Base-by-base conservation (phyloP, 164 flowering plant species). In the Annona squamosa region DNA sequence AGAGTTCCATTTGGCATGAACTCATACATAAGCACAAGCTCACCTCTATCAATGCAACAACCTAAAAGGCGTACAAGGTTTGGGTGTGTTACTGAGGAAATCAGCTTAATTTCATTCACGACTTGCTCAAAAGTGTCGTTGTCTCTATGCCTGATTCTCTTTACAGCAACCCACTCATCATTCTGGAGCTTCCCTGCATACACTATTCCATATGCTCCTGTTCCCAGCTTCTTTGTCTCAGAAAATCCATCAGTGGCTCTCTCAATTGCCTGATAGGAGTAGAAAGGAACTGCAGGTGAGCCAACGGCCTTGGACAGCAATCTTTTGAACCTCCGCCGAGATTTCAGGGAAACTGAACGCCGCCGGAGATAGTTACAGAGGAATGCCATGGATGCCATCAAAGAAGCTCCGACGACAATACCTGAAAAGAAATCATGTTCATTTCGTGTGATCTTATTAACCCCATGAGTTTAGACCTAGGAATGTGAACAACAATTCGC, bases 1-100 rank as follows among this genome's bases (percentile, higher is more conserved):
- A 94, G 71, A 41, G 98, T 92, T 45, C 97, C 98, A 69, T 94
- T 94, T 2, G 97, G 91, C 94, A 94, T 92, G 86, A 75, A 92
- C 68, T 94, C 98, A 26, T 90, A 94, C 13, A 94, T 89, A 4
- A 94, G 88, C 37, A 92, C 85, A 72, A 88, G 97, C 63, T 94
- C 94, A 1, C 85, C 92, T 4, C 77, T 63, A 48, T 89, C 93
- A 0, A 88, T 77, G 41, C 87, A 90, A 68, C 91, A 94, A 26
- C 98, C 98, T 18, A 92, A 71, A 76, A 94, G 91, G 68, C 89
- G 89, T 66, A 94, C 94, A 1, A 92, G 80, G 74, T 92, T 87
- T 0, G 94, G 92, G 78, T 94, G 97, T 78, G 83, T 89, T 19
- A 92, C 91, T 1, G 88, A 86, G 0, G 97, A 92, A 5, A 94